Evolutionary conservation across 2,329 filamentous ascomycete species (phyloP), one percentile per base, ranked within the genome.

Genomic region (Pseudocercospora macadamiae): DNA sequence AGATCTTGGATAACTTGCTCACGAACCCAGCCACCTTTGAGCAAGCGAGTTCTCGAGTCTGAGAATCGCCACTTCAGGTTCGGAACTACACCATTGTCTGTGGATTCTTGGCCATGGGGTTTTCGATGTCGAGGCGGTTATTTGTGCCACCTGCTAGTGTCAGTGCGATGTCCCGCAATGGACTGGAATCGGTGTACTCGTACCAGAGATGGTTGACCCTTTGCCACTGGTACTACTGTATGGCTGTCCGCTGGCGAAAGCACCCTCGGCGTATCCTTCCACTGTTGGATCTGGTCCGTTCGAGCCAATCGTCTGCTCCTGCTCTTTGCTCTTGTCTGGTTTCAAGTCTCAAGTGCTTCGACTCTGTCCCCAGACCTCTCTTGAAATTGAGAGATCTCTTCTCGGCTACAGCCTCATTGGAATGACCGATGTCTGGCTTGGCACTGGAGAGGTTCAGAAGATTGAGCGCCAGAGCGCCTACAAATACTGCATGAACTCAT

Each of bases 31-130:
- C 87, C 87, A 1, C 86, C 87, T 23, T 81, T 81, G 52, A 86
- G 77, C 32, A 89, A 77, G 21, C 79, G 80, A 1, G 84, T 86
- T 74, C 84, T 86, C 21, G 85, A 88, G 70, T 88, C 83, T 0
- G 85, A 88, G 73, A 89, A 89, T 54, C 84, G 83, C 87, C 64
- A 66, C 28, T 89, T 89, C 64, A 89, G 76, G 68, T 89, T 89
- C 0, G 84, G 83, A 0, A 89, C 86, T 9, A 81, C 75, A 14
- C 87, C 87, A 48, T 78, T 80, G 68, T 89, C 87, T 1, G 86
- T 89, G 14, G 79, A 76, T 65, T 88, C 82, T 47, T 79, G 78
- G 12, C 84, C 85, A 1, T 82, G 0, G 86, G 86, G 65, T 89
- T 88, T 61, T 85, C 79, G 2, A 84, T 71, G 65, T 89, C 87